Conservation (phyloP, 768 basidiomycete genomes). For the Xerocomus spinulosus region DNA sequence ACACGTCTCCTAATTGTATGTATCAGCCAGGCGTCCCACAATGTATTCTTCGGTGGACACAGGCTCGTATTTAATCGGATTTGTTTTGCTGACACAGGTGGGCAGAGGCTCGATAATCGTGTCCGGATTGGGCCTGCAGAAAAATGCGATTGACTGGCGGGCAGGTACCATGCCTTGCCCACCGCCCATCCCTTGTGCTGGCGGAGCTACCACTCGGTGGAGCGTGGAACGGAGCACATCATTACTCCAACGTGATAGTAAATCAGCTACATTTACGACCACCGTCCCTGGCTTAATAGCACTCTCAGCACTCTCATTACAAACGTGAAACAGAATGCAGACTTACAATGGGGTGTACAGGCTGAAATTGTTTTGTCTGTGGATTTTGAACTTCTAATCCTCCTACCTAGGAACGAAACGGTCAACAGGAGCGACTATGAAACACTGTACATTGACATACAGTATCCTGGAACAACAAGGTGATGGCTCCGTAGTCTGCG, state of each 20-base stretch:
- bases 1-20: constrained; percentile 53
- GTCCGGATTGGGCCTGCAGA: constrained; percentile 77
- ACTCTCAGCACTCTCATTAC: no score
- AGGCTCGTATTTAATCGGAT: constrained; percentile 65
- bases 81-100: constrained; percentile 39
- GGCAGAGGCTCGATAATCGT: constrained; percentile 68
- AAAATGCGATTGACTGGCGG: constrained; percentile 82
- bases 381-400: constrained; percentile 82
- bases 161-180: constrained; percentile 54
- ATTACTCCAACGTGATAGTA: constrained; percentile 81
- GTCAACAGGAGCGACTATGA: background rate
- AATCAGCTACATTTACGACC: constrained; percentile 78
- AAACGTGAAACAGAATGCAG: constrained; percentile 1
- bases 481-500: constrained; percentile 76
- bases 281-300: constrained; percentile 64
- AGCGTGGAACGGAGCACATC: constrained; percentile 74
- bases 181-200: constrained; percentile 43
- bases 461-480: constrained; percentile 75
- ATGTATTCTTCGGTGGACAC: constrained; percentile 76
- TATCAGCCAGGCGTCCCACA: constrained; percentile 59
- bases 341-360: constrained; percentile 77
- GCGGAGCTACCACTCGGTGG: constrained; percentile 77
- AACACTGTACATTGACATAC: constrained; percentile 34
- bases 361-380: constrained; percentile 68
- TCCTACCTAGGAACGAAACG: constrained; percentile 47